phyloP scores from a whole-genome alignment of 2,329 filamentous ascomycete species.

The Graphilbum sp. region DNA sequence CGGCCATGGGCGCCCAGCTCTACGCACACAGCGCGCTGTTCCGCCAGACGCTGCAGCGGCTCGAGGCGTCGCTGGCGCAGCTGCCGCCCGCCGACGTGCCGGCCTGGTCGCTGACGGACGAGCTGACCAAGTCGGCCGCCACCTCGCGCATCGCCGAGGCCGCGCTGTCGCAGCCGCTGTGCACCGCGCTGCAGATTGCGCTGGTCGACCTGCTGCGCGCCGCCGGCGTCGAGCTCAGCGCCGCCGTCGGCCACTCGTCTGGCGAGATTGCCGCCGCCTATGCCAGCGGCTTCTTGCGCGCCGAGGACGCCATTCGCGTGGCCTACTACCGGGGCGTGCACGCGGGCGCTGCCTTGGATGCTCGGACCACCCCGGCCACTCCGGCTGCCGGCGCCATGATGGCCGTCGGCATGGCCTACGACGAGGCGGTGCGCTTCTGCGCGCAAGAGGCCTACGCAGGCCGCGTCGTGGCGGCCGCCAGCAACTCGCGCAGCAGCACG shows the following conservation, averaged over 20 bases:
- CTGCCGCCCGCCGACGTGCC: constrained; percentile 14
- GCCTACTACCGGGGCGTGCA: constrained; percentile 28
- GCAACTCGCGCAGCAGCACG: constrained; percentile 19
- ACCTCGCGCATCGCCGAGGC: constrained; percentile 20
- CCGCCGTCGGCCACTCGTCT: constrained; percentile 30
- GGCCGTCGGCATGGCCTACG: constrained; percentile 20
- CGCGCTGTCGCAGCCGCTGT: constrained; percentile 24
- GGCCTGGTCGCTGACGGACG: constrained; percentile 20
- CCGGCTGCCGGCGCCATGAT: constrained; percentile 34
- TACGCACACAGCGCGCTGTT: constrained; percentile 4
- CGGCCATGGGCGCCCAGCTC: constrained; percentile 18
- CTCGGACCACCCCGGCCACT: constrained; percentile 4
- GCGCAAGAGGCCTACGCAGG: constrained; percentile 13
- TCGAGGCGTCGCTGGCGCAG: constrained; percentile 13
- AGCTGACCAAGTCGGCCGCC: constrained; percentile 19
- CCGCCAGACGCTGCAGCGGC: constrained; percentile 8
- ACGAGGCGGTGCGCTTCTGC: constrained; percentile 18
- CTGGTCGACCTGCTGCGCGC: constrained; percentile 23
- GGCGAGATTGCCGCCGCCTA: constrained; percentile 35
- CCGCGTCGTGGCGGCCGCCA: constrained; percentile 15
- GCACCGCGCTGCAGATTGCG: constrained; percentile 30
- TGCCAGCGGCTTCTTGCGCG: constrained; percentile 25
- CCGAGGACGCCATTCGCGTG: constrained; percentile 23
- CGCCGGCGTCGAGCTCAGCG: constrained; percentile 17
- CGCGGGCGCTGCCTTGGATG: constrained; percentile 8